Evolutionary conservation across 1,284 basidiomycete species (phyloP), one percentile per base, ranked within the genome.

Genomic region (Heterobasidion irregulare): DNA sequence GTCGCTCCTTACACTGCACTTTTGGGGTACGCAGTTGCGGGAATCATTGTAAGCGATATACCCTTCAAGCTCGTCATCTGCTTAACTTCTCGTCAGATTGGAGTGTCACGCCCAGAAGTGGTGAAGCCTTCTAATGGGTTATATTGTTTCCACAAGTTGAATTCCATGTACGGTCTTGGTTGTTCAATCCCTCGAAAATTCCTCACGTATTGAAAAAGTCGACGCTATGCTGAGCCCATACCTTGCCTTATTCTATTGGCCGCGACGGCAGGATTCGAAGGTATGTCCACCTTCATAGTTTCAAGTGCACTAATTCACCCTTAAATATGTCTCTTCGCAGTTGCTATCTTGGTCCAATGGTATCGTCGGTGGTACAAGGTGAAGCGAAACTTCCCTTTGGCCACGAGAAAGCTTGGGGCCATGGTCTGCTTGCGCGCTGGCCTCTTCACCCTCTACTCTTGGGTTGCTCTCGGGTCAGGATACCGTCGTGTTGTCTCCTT

Each of bases 211-310:
- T 54, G 26, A 50, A 18, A 18, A 56, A 75, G 70, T 54, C 64
- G 68, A 56, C 66, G 66, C 38, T 70, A 67, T 52, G 65, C 68
- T 18, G 73, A 75, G n/a, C 75, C 80, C 6, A 64, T 72, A 6
- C 79, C 77, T 58, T 80, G 77, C 57, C 67, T 71, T 47, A 60
- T 67, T 26, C 60, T 76, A 5, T 62, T 80, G 56, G 51, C 66
- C 18, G 51, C 74, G 44, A 72, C 78, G 38, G 61, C 78, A 12
- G 51, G 65, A 49, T 68, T 83, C 48, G 78, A 80, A 72, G 65
- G 80, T 80, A 41, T 38, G 61, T 26, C 9, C 1, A 4, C 6
- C 50, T 16, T 26, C 13, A 19, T 2, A 4, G 43, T 18, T 16
- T 34, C 13, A 15, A n/a, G n/a, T 6, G 26, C 26, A 41, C 9